phyloP scores from a whole-genome alignment of 441 rosid species.

The Erysimum cheiri region DNA sequence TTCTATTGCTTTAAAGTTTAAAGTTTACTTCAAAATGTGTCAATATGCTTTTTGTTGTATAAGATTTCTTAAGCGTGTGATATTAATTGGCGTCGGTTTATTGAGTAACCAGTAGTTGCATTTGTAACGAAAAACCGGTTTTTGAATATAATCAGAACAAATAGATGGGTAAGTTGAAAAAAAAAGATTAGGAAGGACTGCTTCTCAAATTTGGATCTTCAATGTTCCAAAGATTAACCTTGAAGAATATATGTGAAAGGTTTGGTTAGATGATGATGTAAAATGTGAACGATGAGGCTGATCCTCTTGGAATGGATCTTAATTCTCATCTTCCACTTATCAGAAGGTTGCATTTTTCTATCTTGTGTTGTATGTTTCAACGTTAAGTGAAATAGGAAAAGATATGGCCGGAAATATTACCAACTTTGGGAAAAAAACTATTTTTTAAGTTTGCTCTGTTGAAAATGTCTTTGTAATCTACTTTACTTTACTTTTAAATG shows the following conservation, averaged over 20 bases:
- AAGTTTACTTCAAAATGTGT: background rate
- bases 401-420: background rate
- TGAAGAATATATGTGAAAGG: no score
- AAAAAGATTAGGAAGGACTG: background rate
- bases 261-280: background rate
- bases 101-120: background rate
- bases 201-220: background rate
- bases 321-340: conserved; percentile 22
- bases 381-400: background rate
- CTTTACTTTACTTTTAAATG: background rate
- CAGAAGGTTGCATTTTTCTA: background rate
- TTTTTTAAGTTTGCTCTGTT: background rate
- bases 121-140: background rate
- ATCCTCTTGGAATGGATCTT: conserved; percentile 14
- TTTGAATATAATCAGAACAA: background rate
- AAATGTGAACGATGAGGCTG: background rate
- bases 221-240: background rate
- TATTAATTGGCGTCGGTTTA: background rate
- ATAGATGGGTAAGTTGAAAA: background rate
- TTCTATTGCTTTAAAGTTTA: background rate
- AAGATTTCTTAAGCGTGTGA: background rate
- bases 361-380: background rate
- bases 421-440: background rate
- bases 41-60: background rate
- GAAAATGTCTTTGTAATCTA: background rate